A percentile compares a stretch with the other conserved stretches of the same genome.
Evolutionary conservation across 164 flowering plant genomes (phyloP).

Genomic region (Liquidambar formosana): DNA sequence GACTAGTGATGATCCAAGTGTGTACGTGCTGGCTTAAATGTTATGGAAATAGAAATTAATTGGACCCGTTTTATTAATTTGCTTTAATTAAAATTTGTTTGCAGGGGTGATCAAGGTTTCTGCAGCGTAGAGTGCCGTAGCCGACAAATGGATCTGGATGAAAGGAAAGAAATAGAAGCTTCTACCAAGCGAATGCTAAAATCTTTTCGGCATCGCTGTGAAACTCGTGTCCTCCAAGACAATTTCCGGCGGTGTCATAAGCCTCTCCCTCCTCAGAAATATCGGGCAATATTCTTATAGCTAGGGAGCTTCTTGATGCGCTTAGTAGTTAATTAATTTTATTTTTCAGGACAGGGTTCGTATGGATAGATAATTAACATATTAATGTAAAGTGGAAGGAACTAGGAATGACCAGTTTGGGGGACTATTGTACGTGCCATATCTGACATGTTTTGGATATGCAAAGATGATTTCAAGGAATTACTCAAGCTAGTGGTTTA

Average conservation of each 20-base stretch:
- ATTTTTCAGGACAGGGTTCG: not conserved
- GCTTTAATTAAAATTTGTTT: not conserved
- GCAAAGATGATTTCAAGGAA: no score
- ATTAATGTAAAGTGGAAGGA: no score
- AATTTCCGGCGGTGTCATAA: constrained; percentile 15
- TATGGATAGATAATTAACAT: no score
- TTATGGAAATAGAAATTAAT: not conserved
- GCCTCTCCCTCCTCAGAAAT: not conserved
- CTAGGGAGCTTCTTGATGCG: not conserved
- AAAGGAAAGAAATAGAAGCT: constrained; percentile 37
- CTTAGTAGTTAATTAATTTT: not conserved
- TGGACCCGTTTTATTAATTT: no score
- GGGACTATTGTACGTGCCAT: no score
- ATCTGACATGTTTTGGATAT: no score
- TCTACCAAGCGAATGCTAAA: constrained; percentile 26
- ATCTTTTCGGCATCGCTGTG: constrained; percentile 16
- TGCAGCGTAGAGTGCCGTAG: constrained; percentile 56
- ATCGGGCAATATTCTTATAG: constrained; percentile 4
- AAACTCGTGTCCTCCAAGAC: constrained; percentile 22
- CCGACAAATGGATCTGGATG: constrained; percentile 46
- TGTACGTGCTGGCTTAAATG: not conserved
- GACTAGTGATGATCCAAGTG: no score
- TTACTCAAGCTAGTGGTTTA: no score
- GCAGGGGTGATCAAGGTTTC: constrained; percentile 61
- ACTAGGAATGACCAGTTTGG: no score